phyloP scores from a whole-genome alignment of 2,329 filamentous ascomycete species.

The Penicillium sp. region DNA sequence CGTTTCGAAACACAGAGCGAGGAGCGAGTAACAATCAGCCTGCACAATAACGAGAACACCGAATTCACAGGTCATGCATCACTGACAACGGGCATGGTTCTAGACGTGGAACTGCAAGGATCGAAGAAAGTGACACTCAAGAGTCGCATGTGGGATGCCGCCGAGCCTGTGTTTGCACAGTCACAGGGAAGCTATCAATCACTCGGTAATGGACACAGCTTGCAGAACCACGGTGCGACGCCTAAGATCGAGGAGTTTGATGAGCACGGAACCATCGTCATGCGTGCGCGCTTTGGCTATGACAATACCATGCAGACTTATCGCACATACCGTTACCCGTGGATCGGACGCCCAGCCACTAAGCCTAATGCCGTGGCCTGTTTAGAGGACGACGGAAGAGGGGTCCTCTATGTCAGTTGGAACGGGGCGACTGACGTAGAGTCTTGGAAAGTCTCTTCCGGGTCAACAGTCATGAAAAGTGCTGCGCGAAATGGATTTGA shows the following conservation, averaged over 20 bases:
- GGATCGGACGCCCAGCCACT: constrained; percentile 10
- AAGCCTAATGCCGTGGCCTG: constrained; percentile 15
- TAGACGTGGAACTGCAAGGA: constrained; percentile 21
- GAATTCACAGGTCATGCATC: constrained; percentile 4
- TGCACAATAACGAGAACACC: constrained; percentile 28
- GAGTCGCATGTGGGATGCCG: constrained; percentile 21
- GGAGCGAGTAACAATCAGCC: constrained; percentile 24
- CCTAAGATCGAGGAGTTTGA: constrained; percentile 35
- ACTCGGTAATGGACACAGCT: constrained; percentile 24
- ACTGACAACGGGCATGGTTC: constrained; percentile 24
- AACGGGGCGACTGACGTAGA: constrained; percentile 35
- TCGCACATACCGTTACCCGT: constrained; percentile 20
- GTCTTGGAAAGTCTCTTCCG: constrained; percentile 14
- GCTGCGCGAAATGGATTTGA: constrained; percentile 18
- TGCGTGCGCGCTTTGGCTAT: constrained; percentile 29
- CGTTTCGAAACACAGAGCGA: constrained; percentile 29
- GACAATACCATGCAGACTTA: constrained; percentile 27
- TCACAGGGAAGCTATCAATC: constrained; percentile 30
- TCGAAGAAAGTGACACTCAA: constrained; percentile 18
- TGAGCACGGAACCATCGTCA: constrained; percentile 23
- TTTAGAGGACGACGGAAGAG: neutral
- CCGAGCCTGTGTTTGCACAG: constrained; percentile 22
- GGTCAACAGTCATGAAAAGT: constrained; percentile 4
- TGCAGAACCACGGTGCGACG: constrained; percentile 36
- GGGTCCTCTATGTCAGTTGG: constrained; percentile 38